phyloP scores from a whole-genome alignment of 2,329 filamentous ascomycete species.

The Sclerotinia spermophila region DNA sequence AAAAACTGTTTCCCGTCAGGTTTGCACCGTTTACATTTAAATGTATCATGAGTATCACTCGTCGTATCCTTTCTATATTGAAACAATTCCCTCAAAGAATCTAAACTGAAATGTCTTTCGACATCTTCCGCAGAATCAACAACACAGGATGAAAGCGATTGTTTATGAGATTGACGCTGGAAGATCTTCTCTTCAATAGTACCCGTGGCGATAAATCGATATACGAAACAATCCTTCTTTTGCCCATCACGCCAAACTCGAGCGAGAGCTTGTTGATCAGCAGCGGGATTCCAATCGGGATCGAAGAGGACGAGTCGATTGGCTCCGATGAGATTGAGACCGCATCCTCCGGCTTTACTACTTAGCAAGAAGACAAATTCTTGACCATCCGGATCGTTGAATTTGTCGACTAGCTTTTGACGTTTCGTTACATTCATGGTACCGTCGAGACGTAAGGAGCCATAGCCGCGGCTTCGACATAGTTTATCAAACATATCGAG shows the following conservation, averaged over 20 bases:
- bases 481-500: slow-evolving; percentile 91
- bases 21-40: slow-evolving; percentile 95
- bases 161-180: slow-evolving; percentile 96
- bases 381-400: slow-evolving; percentile 85
- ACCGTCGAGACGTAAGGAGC: slow-evolving; percentile 83
- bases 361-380: slow-evolving; percentile 97
- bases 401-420: slow-evolving; percentile 94
- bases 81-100: slow-evolving; percentile 88
- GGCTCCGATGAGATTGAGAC: slow-evolving; percentile 90
- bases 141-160: slow-evolving; percentile 91
- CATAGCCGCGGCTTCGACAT: slow-evolving; percentile 81
- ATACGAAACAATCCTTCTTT: slow-evolving; percentile 99
- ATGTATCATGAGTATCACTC: slow-evolving; percentile 96
- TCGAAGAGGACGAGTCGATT: slow-evolving; percentile 96
- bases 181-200: slow-evolving; percentile 99
- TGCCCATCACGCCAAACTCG: slow-evolving; percentile 98
- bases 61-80: slow-evolving; percentile 81
- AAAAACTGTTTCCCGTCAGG: slow-evolving; percentile 82
- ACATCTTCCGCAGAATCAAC: slow-evolving; percentile 97
- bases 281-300: slow-evolving; percentile 96
- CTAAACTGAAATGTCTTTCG: slow-evolving; percentile 90
- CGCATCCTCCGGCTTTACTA: slow-evolving; percentile 94
- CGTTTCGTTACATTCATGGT: slow-evolving; percentile 98
- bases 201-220: slow-evolving; percentile 97
- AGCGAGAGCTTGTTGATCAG: slow-evolving; percentile 93